These are phyloP conservation scores for Heritiera fomes DNA, from an alignment of 345 rosid species.

Conservation along the genomic window DNA sequence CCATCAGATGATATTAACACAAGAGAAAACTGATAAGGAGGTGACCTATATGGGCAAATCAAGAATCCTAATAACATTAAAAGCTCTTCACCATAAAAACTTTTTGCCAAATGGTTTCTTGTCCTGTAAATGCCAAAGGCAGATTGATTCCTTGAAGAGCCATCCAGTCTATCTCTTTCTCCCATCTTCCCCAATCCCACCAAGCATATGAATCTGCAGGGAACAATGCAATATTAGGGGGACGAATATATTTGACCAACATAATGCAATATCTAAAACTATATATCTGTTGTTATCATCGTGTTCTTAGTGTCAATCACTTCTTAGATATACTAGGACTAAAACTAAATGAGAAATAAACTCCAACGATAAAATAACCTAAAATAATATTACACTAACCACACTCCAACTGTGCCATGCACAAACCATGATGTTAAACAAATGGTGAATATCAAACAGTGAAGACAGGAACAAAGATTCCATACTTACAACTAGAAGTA, in stretches of 20 bases:
- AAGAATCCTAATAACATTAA: not conserved
- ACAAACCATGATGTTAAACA: not conserved
- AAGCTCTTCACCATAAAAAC: slow-evolving; percentile 68
- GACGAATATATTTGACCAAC: not conserved
- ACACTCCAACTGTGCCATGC: not conserved
- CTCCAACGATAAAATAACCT: not conserved
- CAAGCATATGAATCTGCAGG: slow-evolving; percentile 83
- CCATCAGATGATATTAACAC: not conserved
- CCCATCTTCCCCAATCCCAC: slow-evolving; percentile 97
- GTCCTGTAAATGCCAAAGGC: slow-evolving; percentile 94
- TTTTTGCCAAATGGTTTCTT: slow-evolving; percentile 91
- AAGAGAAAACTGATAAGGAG: not conserved
- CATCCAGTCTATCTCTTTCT: slow-evolving; percentile 99
- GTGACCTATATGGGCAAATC: not conserved
- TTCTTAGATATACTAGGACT: not conserved
- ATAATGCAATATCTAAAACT: not conserved
- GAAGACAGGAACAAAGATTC: slow-evolving; percentile 14
- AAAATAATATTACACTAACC: not conserved
- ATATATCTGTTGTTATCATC: not conserved
- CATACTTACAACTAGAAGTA: slow-evolving; percentile 82
- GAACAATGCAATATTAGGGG: slow-evolving; percentile 16
- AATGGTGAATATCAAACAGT: not conserved
- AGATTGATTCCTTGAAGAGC: slow-evolving; percentile 95
- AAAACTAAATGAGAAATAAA: not conserved
- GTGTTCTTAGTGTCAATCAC: not conserved